Percentiles rank a stretch among this genome's conserved stretches.
These are phyloP conservation scores for Echria macrotheca DNA, from an alignment of 495 filamentous ascomycete species.

Conservation along the genomic window DNA sequence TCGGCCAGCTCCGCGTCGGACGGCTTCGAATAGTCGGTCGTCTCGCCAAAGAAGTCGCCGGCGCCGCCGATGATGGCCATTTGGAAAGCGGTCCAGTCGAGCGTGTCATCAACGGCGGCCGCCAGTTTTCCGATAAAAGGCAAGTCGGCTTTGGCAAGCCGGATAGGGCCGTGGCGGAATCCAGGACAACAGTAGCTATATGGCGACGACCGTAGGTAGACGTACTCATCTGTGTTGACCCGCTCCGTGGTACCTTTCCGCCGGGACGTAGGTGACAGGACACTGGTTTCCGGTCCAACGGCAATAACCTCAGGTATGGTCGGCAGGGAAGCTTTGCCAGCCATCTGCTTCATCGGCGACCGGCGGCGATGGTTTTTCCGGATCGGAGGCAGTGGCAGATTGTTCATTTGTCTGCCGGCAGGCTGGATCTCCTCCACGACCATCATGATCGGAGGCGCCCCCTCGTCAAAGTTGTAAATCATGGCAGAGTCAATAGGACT, in stretches of 20 bases:
- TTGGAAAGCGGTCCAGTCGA: constrained; percentile 55
- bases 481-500: too few relatives aligned
- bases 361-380: not conserved
- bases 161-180: constrained; percentile 46
- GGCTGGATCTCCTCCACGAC: too few relatives aligned
- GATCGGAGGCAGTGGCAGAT: not conserved
- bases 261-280: constrained; percentile 13
- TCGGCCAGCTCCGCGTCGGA: constrained; percentile 34
- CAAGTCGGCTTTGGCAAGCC: constrained; percentile 36
- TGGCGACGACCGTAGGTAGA: constrained; percentile 38
- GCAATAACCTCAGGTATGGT: too few relatives aligned
- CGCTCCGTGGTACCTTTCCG: constrained; percentile 1
- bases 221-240: constrained; percentile 31
- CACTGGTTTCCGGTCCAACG: constrained; percentile 15
- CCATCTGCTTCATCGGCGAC: too few relatives aligned
- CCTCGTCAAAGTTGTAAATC: too few relatives aligned
- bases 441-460: too few relatives aligned
- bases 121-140: constrained; percentile 29
- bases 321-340: constrained; percentile 25
- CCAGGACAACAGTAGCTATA: constrained; percentile 36
- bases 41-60: constrained; percentile 39
- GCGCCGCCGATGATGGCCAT: constrained; percentile 49
- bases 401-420: too few relatives aligned
- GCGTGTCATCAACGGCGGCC: constrained; percentile 36
- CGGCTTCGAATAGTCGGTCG: constrained; percentile 34